These are phyloP conservation scores for Exophiala xenobiotica DNA, from an alignment of 2,329 filamentous ascomycete species.

Conservation along the genomic window DNA sequence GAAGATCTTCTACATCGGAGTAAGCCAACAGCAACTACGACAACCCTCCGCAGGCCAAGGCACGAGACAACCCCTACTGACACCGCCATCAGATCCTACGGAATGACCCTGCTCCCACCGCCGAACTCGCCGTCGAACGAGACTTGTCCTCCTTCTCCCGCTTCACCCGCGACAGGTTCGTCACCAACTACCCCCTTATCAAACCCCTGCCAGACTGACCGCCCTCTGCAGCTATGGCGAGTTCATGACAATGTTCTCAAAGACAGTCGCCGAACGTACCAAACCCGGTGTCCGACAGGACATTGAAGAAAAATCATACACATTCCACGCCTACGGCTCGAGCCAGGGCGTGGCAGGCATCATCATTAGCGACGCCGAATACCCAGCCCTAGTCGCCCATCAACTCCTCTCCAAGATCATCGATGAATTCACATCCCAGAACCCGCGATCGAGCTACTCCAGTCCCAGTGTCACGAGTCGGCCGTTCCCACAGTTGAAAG, in stretches of 20 bases:
- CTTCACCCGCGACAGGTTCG: conserved; percentile 72
- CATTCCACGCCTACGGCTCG: conserved; percentile 74
- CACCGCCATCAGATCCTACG: conserved; percentile 65
- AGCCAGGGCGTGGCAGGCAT: conserved; percentile 73
- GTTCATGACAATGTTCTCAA: conserved; percentile 82
- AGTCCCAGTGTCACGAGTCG: conserved; percentile 53
- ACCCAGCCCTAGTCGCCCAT: conserved; percentile 77
- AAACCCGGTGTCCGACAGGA: conserved; percentile 78
- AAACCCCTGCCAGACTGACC: conserved; percentile 5
- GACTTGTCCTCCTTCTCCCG: conserved; percentile 76
- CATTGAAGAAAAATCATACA: conserved; percentile 78
- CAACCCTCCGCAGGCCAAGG: not conserved
- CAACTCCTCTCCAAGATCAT: conserved; percentile 81
- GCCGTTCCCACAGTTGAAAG: conserved; percentile 71
- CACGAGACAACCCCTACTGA: conserved; percentile 1
- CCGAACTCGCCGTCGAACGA: conserved; percentile 74
- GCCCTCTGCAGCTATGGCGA: conserved; percentile 51
- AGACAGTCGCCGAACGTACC: conserved; percentile 84
- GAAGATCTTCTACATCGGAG: conserved; percentile 38
- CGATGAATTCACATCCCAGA: conserved; percentile 78
- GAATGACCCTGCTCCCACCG: conserved; percentile 72
- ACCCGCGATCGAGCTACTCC: conserved; percentile 69
- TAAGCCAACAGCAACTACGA: too few species aligned
- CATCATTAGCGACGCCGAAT: conserved; percentile 74
- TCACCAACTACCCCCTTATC: conserved; percentile 4